Evolutionary conservation across 2,329 filamentous ascomycete genomes (phyloP).

Genomic region (Arthrobotrys pseudoclavata): DNA sequence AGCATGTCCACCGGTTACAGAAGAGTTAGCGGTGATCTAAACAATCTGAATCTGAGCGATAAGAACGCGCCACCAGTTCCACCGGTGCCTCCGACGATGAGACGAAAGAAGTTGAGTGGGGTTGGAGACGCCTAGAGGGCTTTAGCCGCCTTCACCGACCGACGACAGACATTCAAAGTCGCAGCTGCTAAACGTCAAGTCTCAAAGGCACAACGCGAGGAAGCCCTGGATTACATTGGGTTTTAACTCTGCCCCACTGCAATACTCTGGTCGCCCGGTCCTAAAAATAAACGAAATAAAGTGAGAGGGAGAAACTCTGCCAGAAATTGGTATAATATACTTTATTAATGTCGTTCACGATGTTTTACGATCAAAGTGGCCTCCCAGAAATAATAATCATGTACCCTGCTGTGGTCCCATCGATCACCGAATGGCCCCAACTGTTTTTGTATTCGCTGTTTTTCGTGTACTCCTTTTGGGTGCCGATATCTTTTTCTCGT

Average conservation of each 20-base stretch:
- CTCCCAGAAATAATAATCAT: slow-evolving; percentile 30
- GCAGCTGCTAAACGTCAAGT: slow-evolving; percentile 22
- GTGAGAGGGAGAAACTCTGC: slow-evolving; percentile 3
- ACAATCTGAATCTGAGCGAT: slow-evolving; percentile 10
- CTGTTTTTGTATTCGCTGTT: slow-evolving; percentile 12
- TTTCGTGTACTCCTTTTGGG: slow-evolving; percentile 29
- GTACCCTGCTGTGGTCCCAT: slow-evolving; percentile 33
- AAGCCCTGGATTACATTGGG: slow-evolving; percentile 22
- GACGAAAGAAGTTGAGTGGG: slow-evolving; percentile 62
- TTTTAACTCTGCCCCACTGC: not conserved
- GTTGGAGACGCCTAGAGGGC: slow-evolving; percentile 60
- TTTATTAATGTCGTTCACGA: slow-evolving; percentile 36
- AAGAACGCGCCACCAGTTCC: slow-evolving; percentile 15
- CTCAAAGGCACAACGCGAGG: slow-evolving; percentile 12
- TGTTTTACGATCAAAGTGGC: slow-evolving; percentile 29
- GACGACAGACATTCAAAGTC: slow-evolving; percentile 7
- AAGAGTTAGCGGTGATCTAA: slow-evolving; percentile 39
- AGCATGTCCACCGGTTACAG: slow-evolving; percentile 54
- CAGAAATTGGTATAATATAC: slow-evolving; percentile 20
- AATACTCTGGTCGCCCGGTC: not conserved
- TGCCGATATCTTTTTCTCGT: slow-evolving; percentile 37
- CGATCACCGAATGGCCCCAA: slow-evolving; percentile 15
- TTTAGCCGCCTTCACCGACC: slow-evolving; percentile 16
- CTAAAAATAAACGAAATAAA: not conserved
- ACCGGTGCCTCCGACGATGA: slow-evolving; percentile 43